Evolutionary conservation across 768 basidiomycete genomes (phyloP).

Genomic region (Suillus paluster): DNA sequence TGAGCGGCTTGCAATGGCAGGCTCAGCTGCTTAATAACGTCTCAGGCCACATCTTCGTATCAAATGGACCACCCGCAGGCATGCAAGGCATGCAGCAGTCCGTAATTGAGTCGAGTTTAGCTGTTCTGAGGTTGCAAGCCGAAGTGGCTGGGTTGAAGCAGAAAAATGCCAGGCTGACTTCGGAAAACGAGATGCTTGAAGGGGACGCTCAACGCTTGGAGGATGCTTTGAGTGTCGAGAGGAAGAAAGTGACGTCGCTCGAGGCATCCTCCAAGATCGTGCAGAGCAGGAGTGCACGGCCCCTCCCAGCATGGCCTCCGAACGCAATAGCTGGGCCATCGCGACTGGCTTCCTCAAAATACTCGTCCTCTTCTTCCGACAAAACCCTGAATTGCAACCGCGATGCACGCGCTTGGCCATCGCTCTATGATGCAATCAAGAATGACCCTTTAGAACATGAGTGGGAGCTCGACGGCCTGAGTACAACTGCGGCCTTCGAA

Average conservation of each 20-base stretch:
- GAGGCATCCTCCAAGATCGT: background rate
- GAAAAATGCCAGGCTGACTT: constrained; percentile 29
- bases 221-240: constrained; percentile 18
- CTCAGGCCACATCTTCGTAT: constrained; percentile 59
- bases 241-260: background rate
- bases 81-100: constrained; percentile 33
- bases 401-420: constrained; percentile 11
- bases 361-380: constrained; percentile 23
- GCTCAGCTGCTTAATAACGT: constrained; percentile 64
- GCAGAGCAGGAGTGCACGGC: background rate
- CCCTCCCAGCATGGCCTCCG: constrained; percentile 14
- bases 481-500: constrained; percentile 26
- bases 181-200: constrained; percentile 33
- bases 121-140: constrained; percentile 47
- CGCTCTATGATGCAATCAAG: background rate
- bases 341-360: background rate
- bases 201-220: constrained; percentile 26
- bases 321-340: constrained; percentile 28
- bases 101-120: constrained; percentile 54
- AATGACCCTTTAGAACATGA: background rate
- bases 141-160: constrained; percentile 42
- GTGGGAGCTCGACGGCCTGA: constrained; percentile 13
- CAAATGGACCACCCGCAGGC: constrained; percentile 29
- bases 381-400: constrained; percentile 19
- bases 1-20: constrained; percentile 61